Evolutionary conservation across 1,139 yeast genomes (phyloP), one percentile per base, ranked within the genome.

Genomic region (Lodderomyces metapsilosis): DNA sequence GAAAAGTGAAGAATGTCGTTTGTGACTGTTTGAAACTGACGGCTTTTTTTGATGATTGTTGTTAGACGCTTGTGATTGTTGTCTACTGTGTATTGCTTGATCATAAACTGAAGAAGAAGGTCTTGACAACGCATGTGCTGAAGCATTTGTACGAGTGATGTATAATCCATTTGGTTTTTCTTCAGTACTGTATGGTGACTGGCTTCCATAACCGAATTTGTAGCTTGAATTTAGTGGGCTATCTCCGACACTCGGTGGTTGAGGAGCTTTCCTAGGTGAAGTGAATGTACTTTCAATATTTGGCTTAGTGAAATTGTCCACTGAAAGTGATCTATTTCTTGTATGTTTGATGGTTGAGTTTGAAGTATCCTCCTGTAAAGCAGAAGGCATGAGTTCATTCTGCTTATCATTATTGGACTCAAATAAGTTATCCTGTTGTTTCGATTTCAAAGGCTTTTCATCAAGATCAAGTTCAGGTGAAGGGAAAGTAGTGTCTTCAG

Each of bases 261-360:
- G 71, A 1, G 87, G 87, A 0, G 86, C 84, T 52, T 68, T 78
- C 57, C 87, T 68, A 18, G 87, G 88, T 0, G 87, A 80, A 24
- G 68, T 57, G 53, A 81, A 47, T 8, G 48, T 30, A n/a, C 37
- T 44, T 15, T 44, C 39, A 28, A 3, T 8, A 8, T 15, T 23
- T 31, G 9, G 39, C 43, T 20, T 23, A 45, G 58, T 54, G 10
- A 71, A 47, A 45, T 79, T 76, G 43, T 79, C 85, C 56, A 76
- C 46, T 0, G 84, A 76, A 52, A 75, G 56, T 22, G 56, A 52
- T 47, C 54, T 46, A 44, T 57, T 50, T 41, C 64, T 39, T 37
- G 47, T 46, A 49, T 52, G 44, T 21, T 30, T 31, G 11, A 28
- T 17, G 5, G 36, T 15, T 21, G 40, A 13, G 13, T 13, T n/a